Conservation (phyloP, 345 rosid genomes). For the Eucalyptus cloeziana region DNA sequence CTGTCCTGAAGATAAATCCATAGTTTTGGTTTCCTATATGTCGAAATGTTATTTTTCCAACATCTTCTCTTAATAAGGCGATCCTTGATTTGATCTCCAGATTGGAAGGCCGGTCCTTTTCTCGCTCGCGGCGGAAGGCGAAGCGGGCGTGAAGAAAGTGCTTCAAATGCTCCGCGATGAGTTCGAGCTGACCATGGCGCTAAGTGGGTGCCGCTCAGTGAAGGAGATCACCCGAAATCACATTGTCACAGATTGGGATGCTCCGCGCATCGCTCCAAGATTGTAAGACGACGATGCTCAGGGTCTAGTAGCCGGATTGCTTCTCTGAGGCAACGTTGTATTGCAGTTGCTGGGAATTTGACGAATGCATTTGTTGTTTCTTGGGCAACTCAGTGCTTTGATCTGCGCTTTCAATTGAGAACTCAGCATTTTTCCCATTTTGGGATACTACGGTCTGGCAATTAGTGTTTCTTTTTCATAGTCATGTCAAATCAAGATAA, state of each 20-base stretch:
- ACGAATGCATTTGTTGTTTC: background rate
- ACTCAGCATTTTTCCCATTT: background rate
- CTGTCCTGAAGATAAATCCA: background rate
- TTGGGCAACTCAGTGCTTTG: background rate
- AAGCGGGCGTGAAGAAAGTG: slow-evolving; percentile 53
- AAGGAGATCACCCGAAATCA: slow-evolving; percentile 72
- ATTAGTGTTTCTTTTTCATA: background rate
- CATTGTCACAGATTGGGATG: slow-evolving; percentile 56
- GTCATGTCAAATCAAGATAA: background rate
- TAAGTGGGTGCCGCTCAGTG: slow-evolving; percentile 69
- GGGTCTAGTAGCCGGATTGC: background rate
- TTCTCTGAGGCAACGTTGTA: background rate
- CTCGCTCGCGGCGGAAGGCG: slow-evolving; percentile 76
- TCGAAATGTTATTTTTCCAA: background rate
- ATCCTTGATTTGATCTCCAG: slow-evolving; percentile 6
- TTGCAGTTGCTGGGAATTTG: background rate
- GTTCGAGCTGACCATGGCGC: slow-evolving; percentile 80
- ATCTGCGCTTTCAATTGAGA: background rate
- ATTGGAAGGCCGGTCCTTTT: slow-evolving; percentile 79
- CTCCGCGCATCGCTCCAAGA: slow-evolving; percentile 25
- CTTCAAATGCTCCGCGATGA: slow-evolving; percentile 66
- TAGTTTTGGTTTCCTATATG: background rate
- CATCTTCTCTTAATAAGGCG: background rate
- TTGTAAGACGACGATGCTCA: background rate
- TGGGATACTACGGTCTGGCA: background rate